Evolutionary conservation across 768 basidiomycete genomes (phyloP).

Genomic region (Phanerodontia chrysosporium): DNA sequence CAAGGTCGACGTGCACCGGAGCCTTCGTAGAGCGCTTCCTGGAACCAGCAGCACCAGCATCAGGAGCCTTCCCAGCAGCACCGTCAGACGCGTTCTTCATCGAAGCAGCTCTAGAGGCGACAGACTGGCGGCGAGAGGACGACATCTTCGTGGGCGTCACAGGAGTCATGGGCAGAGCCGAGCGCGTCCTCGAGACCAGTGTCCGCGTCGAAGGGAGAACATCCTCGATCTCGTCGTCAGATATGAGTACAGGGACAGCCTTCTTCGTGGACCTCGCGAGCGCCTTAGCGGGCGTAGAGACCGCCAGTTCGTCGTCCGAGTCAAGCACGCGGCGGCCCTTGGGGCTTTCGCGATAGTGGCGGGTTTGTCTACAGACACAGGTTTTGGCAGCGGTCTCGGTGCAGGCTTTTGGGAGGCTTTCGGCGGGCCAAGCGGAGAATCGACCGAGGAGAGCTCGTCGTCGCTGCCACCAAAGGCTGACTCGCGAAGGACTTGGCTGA

Average conservation of each 20-base stretch:
- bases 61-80: not conserved
- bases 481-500: conserved; percentile 16
- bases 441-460: conserved; percentile 23
- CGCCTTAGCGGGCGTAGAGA: conserved; percentile 4
- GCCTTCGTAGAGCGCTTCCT: not conserved
- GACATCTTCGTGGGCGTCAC: not conserved
- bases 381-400: conserved; percentile 1
- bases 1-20: not conserved
- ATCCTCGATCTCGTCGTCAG: conserved; percentile 17
- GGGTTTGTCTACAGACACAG: not conserved
- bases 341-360: not conserved
- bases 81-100: not conserved
- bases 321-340: conserved; percentile 13
- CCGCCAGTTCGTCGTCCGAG: conserved; percentile 19
- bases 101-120: not conserved
- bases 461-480: conserved; percentile 20
- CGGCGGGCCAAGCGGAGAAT: conserved; percentile 6
- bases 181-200: conserved; percentile 10
- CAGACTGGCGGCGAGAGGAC: not conserved
- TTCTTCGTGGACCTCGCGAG: not conserved
- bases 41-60: not conserved
- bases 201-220: conserved; percentile 1
- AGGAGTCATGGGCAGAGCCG: conserved; percentile 6
- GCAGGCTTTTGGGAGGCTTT: not conserved
- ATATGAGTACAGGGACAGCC: not conserved